Percentiles rank a stretch among this genome's conserved stretches.
phyloP scores from a whole-genome alignment of 2,329 filamentous ascomycete genomes.

The Triangularia verruculosa region DNA sequence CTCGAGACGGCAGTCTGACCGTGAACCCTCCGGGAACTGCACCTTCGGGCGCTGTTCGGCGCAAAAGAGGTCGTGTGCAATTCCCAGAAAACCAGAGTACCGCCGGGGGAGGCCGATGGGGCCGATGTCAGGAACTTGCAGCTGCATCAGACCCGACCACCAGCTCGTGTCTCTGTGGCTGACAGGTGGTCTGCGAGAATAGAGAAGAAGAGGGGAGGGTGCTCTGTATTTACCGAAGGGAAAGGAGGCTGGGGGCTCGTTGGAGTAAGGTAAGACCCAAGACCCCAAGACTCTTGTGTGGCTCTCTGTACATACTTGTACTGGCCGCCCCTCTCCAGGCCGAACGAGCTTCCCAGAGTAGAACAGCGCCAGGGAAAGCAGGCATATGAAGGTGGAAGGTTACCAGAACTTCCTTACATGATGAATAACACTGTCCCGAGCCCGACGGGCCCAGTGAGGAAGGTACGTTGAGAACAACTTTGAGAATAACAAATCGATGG shows the following conservation, averaged over 20 bases:
- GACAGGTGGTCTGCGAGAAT: neutral
- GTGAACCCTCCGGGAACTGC: slow-evolving; percentile 7
- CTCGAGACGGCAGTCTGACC: slow-evolving; percentile 10
- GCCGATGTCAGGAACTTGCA: slow-evolving; percentile 3
- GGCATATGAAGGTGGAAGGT: neutral
- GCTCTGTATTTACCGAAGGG: neutral
- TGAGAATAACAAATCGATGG: neutral
- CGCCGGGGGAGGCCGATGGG: slow-evolving; percentile 7
- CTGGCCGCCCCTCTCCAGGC: neutral
- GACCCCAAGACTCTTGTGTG: neutral
- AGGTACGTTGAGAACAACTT: neutral
- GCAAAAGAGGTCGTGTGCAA: slow-evolving; percentile 10
- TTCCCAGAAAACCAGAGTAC: neutral
- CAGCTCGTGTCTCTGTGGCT: neutral
- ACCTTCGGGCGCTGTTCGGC: slow-evolving; percentile 11
- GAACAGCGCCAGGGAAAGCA: slow-evolving; percentile 1
- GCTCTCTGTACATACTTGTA: neutral
- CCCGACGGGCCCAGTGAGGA: slow-evolving; percentile 18
- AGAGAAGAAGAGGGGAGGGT: neutral
- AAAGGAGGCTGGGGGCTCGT: neutral
- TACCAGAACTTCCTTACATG: neutral
- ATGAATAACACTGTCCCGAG: neutral
- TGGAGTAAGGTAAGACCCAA: neutral
- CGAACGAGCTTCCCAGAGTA: slow-evolving; percentile 12
- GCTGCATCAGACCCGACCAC: neutral